Evolutionary conservation across 2,329 filamentous ascomycete species (phyloP).

Genomic region (Ophiocordyceps camponoti-leonardi): DNA sequence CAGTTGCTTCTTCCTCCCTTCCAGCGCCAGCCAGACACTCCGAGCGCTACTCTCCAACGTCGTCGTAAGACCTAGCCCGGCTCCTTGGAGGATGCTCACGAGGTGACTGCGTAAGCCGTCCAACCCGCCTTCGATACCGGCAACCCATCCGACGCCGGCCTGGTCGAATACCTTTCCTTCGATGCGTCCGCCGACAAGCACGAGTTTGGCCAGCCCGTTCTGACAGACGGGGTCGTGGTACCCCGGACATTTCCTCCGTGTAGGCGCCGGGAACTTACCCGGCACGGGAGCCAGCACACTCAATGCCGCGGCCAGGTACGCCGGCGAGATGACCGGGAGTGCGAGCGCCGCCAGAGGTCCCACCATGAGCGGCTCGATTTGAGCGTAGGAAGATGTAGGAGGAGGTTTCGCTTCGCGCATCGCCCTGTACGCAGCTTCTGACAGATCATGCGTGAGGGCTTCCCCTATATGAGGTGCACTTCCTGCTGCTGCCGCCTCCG

Average conservation of each 20-base stretch:
- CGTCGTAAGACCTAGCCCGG: conserved; percentile 59
- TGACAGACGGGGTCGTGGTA: conserved; percentile 72
- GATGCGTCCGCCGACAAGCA: conserved; percentile 71
- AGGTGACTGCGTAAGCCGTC: conserved; percentile 69
- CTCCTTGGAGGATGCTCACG: conserved; percentile 61
- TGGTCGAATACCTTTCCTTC: conserved; percentile 74
- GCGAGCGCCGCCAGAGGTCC: conserved; percentile 69
- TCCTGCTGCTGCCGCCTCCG: conserved; percentile 19
- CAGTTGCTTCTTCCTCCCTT: conserved; percentile 63
- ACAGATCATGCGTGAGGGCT: conserved; percentile 31
- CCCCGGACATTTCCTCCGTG: conserved; percentile 55
- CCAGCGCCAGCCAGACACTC: conserved; percentile 75
- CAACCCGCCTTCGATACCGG: conserved; percentile 65
- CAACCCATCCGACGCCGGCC: conserved; percentile 46
- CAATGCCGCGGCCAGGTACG: conserved; percentile 67
- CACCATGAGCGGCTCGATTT: conserved; percentile 59
- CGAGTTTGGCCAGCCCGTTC: conserved; percentile 67
- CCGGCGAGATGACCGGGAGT: conserved; percentile 68
- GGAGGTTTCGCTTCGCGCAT: conserved; percentile 20
- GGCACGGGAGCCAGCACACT: conserved; percentile 58
- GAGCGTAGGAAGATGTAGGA: conserved; percentile 26
- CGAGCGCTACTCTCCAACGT: conserved; percentile 66
- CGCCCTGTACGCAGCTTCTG: conserved; percentile 31
- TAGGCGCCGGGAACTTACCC: conserved; percentile 61
- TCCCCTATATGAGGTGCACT: conserved; percentile 12